Base-by-base conservation (phyloP, 805 yeast species). In the Yarrowia sp. region DNA sequence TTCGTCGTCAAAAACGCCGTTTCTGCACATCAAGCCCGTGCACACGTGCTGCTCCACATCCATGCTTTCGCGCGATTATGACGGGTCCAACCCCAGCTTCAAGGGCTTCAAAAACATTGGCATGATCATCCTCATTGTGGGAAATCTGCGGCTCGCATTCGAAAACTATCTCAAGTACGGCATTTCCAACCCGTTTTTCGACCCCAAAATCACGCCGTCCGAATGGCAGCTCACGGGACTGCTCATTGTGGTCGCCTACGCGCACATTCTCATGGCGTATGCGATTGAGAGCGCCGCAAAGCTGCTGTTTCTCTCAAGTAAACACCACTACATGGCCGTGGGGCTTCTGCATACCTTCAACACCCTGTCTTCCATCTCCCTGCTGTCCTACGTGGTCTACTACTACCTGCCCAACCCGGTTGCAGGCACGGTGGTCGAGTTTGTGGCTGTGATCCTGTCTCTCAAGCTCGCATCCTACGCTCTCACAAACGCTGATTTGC, bases 381-480 rank as follows among this genome's bases (percentile, higher is more conserved):
- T 77, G 30, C 72, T 78, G 61, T 72, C 78, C 13, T 69, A 68
- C 44, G 71, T 76, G 7, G 82, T 79, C 20, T 77, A 79, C 71
- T 70, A 69, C 43, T 68, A 70, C 66, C 75, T 82, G 39, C 73
- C 74, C 69, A 80, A 81, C 68, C 84, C 84, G 13, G 66, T 80
- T 19, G 68, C 82, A n/a, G 85, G 85, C 30, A 81, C 84, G 1
- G 66, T 76, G 2, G 77, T 82, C 58, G 82, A 79, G 67, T 68
- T 78, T 42, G 80, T 78, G 70, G 79, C 83, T 15, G 75, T 82
- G 39, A 76, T 81, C 15, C 71, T 81, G 19, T 76, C 79, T 66
- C 73, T 82, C 68, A 82, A 82, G 69, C 76, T 82, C 6, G 73
- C 78, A 2, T 81, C 84, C 24, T 82, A 78, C 68, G 81, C 80